Percentiles rank a stretch among this genome's conserved stretches.
These are phyloP conservation scores for Teratosphaeria nubilosa DNA, from an alignment of 2,329 filamentous ascomycete genomes.

Conservation along the genomic window DNA sequence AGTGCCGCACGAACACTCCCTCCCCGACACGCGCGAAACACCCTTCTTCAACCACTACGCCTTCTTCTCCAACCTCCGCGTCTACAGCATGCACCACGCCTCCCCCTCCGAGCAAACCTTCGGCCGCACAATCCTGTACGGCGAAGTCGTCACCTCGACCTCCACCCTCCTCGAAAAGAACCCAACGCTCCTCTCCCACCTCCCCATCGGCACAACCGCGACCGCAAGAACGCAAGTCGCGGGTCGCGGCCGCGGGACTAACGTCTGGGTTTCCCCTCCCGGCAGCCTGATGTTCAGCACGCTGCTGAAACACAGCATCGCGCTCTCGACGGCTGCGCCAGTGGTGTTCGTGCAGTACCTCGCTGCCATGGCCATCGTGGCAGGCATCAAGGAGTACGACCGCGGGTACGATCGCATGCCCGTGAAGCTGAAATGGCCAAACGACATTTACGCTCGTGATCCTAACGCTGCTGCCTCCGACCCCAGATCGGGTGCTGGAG, in stretches of 20 bases:
- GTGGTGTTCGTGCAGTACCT: slow-evolving; percentile 94
- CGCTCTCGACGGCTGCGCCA: slow-evolving; percentile 60
- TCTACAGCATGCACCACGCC: slow-evolving; percentile 44
- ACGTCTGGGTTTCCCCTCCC: slow-evolving; percentile 88
- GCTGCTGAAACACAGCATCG: slow-evolving; percentile 70
- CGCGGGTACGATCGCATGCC: slow-evolving; percentile 62
- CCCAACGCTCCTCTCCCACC: slow-evolving; percentile 58
- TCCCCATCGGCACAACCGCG: slow-evolving; percentile 79
- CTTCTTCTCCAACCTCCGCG: slow-evolving; percentile 61
- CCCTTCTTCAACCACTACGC: slow-evolving; percentile 77
- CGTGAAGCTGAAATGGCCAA: slow-evolving; percentile 92
- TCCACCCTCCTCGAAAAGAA: slow-evolving; percentile 95
- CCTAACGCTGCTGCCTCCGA: slow-evolving; percentile 10
- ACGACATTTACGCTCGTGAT: slow-evolving; percentile 58
- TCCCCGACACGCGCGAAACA: slow-evolving; percentile 62
- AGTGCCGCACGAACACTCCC: slow-evolving; percentile 56
- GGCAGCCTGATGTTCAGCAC: slow-evolving; percentile 83
- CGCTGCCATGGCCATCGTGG: slow-evolving; percentile 74
- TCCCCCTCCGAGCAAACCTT: slow-evolving; percentile 52
- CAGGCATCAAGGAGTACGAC: slow-evolving; percentile 73
- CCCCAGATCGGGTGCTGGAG: neutral
- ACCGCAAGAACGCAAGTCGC: slow-evolving; percentile 82
- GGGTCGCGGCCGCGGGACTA: slow-evolving; percentile 76
- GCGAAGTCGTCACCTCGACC: slow-evolving; percentile 86
- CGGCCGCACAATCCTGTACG: slow-evolving; percentile 72